Conservation (phyloP, 2,329 filamentous ascomycete genomes). For the Thermomyces lanuginosus region DNA sequence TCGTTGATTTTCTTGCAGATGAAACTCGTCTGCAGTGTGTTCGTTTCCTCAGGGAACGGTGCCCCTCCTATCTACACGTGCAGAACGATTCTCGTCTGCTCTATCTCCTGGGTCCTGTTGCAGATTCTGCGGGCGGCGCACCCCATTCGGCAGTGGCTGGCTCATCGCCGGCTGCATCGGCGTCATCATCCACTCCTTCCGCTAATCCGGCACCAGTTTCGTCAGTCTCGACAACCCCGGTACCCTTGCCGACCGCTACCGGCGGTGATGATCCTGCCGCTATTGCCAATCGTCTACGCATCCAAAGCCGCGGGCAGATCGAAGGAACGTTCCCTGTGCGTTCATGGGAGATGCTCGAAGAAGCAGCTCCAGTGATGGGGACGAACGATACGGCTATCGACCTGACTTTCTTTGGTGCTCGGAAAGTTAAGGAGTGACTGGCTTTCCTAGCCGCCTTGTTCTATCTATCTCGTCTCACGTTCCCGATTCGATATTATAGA, state of each 20-base stretch:
- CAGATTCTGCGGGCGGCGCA: slow-evolving; percentile 11
- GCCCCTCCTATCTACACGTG: slow-evolving; percentile 20
- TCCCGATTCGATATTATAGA: too few relatives aligned
- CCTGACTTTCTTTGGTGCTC: slow-evolving; percentile 26
- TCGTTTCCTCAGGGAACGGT: slow-evolving; percentile 28
- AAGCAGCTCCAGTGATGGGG: slow-evolving; percentile 28
- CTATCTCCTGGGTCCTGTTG: slow-evolving; percentile 26
- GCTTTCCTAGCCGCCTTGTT: too few relatives aligned
- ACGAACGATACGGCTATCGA: slow-evolving; percentile 31
- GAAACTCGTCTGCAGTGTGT: slow-evolving; percentile 27
- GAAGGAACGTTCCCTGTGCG: slow-evolving; percentile 21
- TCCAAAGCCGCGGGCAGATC: slow-evolving; percentile 22
- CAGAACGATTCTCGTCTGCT: slow-evolving; percentile 25
- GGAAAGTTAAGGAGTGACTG: slow-evolving; percentile 16
- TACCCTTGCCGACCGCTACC: slow-evolving; percentile 6
- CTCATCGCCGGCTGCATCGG: slow-evolving; percentile 17
- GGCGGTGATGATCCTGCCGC: slow-evolving; percentile 14
- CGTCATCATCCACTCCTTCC: slow-evolving; percentile 11
- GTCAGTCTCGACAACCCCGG: slow-evolving; percentile 7
- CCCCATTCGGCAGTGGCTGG: slow-evolving; percentile 13
- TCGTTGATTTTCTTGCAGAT: slow-evolving; percentile 30
- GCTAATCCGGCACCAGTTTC: slow-evolving; percentile 10
- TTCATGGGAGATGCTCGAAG: slow-evolving; percentile 31
- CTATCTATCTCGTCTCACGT: too few relatives aligned
- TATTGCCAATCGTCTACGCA: slow-evolving; percentile 17